These are phyloP conservation scores for Smittium mucronatum DNA, from an alignment of 371 early-diverging fungal species.

Conservation along the genomic window DNA sequence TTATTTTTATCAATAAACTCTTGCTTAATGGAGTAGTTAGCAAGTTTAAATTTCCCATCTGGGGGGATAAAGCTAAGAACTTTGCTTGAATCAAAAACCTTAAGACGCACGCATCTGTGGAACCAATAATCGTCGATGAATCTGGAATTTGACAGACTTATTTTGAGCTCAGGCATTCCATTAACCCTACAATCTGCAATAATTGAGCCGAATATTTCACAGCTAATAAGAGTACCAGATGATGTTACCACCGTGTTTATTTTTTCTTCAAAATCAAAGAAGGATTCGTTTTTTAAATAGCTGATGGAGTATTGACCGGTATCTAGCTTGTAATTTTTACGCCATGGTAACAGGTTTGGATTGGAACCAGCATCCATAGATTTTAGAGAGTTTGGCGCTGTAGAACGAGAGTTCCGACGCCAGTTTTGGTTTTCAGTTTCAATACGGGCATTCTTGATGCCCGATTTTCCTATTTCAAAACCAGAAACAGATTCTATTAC, in stretches of 20 bases:
- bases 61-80: constrained; percentile 85
- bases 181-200: constrained; percentile 60
- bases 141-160: constrained; percentile 55
- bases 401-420: neutral
- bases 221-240: constrained; percentile 55
- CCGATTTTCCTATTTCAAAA: constrained; percentile 28
- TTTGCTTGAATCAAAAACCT: constrained; percentile 67
- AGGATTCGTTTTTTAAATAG: constrained; percentile 83
- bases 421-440: constrained; percentile 33
- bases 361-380: neutral
- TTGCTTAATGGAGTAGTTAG: constrained; percentile 17
- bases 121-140: constrained; percentile 72
- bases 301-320: constrained; percentile 82
- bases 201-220: constrained; percentile 68
- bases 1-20: neutral
- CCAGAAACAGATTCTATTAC: constrained; percentile 76
- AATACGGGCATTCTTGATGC: constrained; percentile 49
- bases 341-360: neutral
- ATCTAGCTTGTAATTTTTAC: constrained; percentile 17
- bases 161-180: constrained; percentile 78
- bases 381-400: no score
- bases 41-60: constrained; percentile 78
- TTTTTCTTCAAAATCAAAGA: constrained; percentile 81
- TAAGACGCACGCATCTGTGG: constrained; percentile 75
- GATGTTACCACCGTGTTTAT: constrained; percentile 69